Conservation (phyloP, 441 rosid species). For the Jatropha multifida region DNA sequence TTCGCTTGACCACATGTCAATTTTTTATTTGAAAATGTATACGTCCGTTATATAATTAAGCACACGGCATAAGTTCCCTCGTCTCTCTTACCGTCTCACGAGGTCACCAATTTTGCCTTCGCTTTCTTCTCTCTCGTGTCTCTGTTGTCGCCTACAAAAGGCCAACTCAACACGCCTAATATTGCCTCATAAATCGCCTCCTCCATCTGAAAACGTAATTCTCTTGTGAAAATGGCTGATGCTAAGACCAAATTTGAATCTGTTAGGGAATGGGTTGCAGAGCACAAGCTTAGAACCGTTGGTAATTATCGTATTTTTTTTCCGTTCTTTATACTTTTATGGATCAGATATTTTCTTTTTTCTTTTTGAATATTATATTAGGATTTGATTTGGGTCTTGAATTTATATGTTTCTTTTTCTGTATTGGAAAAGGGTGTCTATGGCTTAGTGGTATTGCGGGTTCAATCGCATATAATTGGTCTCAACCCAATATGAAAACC, state of each 20-base stretch:
- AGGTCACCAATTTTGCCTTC: constrained; percentile 14
- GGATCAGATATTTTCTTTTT: not conserved
- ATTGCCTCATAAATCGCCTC: too few species aligned
- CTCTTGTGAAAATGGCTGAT: constrained; percentile 48
- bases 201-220: not conserved
- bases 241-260: constrained; percentile 55
- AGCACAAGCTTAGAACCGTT: constrained; percentile 86
- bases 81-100: not conserved
- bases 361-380: not conserved
- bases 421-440: constrained; percentile 47
- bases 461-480: constrained; percentile 92
- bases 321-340: not conserved
- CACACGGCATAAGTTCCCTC: not conserved
- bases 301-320: constrained; percentile 38
- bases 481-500: constrained; percentile 87
- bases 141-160: too few species aligned
- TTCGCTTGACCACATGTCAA: not conserved
- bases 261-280: constrained; percentile 65
- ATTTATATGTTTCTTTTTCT: constrained; percentile 2
- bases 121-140: not conserved
- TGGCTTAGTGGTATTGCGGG: constrained; percentile 92
- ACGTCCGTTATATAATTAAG: not conserved
- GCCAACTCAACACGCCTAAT: too few species aligned
- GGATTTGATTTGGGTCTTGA: constrained; percentile 12
- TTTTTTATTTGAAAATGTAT: not conserved